phyloP scores from a whole-genome alignment of 176 grass and related monocot genomes.

The Otatea glauca region DNA sequence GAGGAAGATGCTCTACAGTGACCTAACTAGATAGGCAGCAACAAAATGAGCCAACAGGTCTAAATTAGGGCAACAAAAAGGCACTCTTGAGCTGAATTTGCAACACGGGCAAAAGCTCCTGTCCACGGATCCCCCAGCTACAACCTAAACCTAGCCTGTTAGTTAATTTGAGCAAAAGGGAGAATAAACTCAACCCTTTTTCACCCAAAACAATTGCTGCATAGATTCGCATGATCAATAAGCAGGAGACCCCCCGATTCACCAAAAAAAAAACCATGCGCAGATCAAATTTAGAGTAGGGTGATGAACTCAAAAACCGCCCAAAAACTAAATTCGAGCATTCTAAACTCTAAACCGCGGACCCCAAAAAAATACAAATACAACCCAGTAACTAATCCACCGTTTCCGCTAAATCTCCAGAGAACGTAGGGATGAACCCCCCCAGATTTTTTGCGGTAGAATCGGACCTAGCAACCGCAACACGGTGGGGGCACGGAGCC shows the following conservation, averaged over 20 bases:
- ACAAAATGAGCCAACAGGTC: constrained; percentile 18
- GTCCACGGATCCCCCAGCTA: background rate
- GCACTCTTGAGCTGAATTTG: background rate
- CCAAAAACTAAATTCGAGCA: background rate
- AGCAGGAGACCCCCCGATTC: background rate
- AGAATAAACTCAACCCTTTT: background rate
- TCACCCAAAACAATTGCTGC: background rate
- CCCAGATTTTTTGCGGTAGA: background rate
- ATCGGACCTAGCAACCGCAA: background rate
- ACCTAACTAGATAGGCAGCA: constrained; percentile 67
- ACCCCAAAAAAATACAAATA: too few species aligned
- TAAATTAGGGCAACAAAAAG: background rate
- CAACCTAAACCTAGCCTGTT: background rate
- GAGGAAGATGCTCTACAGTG: constrained; percentile 57
- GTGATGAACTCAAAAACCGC: background rate
- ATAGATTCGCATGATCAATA: background rate
- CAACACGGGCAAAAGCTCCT: background rate
- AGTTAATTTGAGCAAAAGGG: background rate
- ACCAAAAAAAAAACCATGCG: background rate
- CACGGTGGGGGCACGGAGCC: background rate
- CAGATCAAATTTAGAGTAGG: background rate
- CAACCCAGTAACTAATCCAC: background rate
- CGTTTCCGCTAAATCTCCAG: background rate
- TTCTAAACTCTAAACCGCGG: background rate
- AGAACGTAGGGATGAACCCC: background rate